A percentile compares a stretch with the other conserved stretches of the same genome.
These are phyloP conservation scores for Metschnikowia cubensis DNA, from an alignment of 805 yeast species.

Conservation along the genomic window DNA sequence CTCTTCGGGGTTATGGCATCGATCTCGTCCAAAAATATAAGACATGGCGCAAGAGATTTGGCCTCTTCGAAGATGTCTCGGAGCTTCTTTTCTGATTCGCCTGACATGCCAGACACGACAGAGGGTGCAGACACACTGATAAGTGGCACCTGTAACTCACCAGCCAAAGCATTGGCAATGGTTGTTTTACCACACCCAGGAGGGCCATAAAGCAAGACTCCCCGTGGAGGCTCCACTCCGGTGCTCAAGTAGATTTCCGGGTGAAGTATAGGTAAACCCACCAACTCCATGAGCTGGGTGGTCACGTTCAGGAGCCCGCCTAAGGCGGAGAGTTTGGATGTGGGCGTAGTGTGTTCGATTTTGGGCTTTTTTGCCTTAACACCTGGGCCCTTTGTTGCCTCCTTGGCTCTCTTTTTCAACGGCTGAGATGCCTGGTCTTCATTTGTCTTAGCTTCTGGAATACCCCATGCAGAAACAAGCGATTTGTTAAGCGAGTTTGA, in stretches of 20 bases:
- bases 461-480: slow-evolving; percentile 68
- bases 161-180: slow-evolving; percentile 93
- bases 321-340: slow-evolving; percentile 60
- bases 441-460: slow-evolving; percentile 3
- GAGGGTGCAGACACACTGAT: slow-evolving; percentile 91
- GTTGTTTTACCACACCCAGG: slow-evolving; percentile 99
- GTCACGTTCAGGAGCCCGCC: slow-evolving; percentile 91
- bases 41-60: slow-evolving; percentile 80
- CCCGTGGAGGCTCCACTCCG: slow-evolving; percentile 94
- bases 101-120: slow-evolving; percentile 98
- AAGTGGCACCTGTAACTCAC: slow-evolving; percentile 90
- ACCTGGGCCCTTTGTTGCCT: slow-evolving; percentile 27
- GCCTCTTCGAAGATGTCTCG: slow-evolving; percentile 95
- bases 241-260: slow-evolving; percentile 86
- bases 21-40: slow-evolving; percentile 91
- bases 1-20: slow-evolving; percentile 98
- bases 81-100: slow-evolving; percentile 92
- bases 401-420: slow-evolving; percentile 52
- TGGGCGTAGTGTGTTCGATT: slow-evolving; percentile 67
- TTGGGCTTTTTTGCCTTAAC: slow-evolving; percentile 32
- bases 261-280: slow-evolving; percentile 87
- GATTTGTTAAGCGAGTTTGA: slow-evolving; percentile 70
- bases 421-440: slow-evolving; percentile 25
- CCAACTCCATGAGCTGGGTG: slow-evolving; percentile 80
- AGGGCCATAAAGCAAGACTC: slow-evolving; percentile 92